Conservation (phyloP, 306 rosid species). For the Casuarina cunninghamiana region DNA sequence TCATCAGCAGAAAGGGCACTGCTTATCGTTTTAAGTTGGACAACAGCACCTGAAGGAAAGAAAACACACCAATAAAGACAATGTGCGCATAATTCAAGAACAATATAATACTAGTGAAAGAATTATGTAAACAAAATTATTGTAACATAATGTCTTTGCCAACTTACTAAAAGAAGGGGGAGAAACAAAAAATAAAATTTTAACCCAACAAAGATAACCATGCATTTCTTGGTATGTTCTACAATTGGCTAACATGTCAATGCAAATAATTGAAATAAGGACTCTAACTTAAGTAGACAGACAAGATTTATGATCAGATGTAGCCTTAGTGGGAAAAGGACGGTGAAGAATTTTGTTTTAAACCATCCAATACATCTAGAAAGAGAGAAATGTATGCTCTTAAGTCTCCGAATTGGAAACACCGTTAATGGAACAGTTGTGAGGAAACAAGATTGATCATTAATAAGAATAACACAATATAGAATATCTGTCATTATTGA, state of each 20-base stretch:
- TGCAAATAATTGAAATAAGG: neutral
- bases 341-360: neutral
- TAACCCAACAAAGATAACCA: neutral
- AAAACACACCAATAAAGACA: constrained; percentile 33
- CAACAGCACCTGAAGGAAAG: constrained; percentile 75
- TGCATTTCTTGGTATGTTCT: neutral
- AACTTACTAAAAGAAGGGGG: neutral
- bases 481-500: neutral
- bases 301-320: neutral
- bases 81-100: neutral
- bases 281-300: neutral
- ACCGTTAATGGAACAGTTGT: neutral
- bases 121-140: neutral
- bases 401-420: neutral
- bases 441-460: neutral
- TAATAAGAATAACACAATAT: neutral
- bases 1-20: constrained; percentile 69
- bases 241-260: neutral
- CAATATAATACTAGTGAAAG: constrained; percentile 3
- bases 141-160: neutral
- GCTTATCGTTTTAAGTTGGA: constrained; percentile 86
- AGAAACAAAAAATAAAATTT: neutral
- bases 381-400: neutral
- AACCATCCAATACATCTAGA: neutral
- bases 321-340: neutral